Evolutionary conservation across 768 basidiomycete species (phyloP).

Genomic region (Lactarius deliciosus): DNA sequence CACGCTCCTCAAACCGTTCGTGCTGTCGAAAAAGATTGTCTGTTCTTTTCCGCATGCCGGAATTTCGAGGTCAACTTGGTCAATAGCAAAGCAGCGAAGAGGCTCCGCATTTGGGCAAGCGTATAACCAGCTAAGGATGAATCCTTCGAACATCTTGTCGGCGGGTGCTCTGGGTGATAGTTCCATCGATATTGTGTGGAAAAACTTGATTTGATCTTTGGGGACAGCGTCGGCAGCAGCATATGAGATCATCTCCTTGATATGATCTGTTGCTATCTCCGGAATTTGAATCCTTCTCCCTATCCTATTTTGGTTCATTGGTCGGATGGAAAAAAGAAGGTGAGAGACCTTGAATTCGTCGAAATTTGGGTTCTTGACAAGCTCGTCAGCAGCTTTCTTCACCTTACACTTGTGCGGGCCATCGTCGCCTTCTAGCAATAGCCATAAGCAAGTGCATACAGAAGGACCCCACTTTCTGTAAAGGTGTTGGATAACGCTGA

Average conservation of each 20-base stretch:
- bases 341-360: accelerated
- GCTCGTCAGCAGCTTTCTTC: accelerated
- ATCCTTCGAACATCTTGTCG: neutral
- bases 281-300: neutral
- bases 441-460: neutral
- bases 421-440: neutral
- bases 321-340: neutral
- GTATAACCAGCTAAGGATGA: neutral
- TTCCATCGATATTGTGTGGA: neutral
- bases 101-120: neutral
- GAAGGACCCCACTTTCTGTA: neutral
- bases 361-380: neutral
- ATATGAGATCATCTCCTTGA: neutral
- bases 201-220: neutral
- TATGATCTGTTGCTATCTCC: neutral
- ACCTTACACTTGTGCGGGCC: neutral
- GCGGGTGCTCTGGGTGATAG: neutral
- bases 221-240: too few relatives aligned
- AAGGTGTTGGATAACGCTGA: neutral
- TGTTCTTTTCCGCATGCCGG: neutral
- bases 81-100: neutral
- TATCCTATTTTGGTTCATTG: accelerated
- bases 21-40: neutral
- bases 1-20: too few relatives aligned
- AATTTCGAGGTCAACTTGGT: neutral